A percentile compares a stretch with the other conserved stretches of the same genome.
Conservation (phyloP, 768 basidiomycete genomes). For the Boletales sp. region DNA sequence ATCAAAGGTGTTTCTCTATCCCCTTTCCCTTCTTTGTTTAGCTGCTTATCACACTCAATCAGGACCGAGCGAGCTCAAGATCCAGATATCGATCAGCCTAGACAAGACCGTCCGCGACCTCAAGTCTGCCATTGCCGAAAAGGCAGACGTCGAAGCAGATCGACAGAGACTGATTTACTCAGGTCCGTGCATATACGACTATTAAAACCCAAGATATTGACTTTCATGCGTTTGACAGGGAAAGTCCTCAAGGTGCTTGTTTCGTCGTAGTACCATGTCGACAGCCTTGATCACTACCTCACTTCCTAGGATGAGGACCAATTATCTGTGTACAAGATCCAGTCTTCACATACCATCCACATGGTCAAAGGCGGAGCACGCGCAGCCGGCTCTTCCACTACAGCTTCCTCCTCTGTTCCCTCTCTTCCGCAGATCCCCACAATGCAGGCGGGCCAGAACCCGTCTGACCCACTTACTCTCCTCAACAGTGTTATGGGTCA, state of each 20-base stretch:
- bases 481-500: constrained; percentile 77
- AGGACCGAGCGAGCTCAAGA: constrained; percentile 92
- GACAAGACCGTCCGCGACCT: constrained; percentile 88
- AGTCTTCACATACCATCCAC: constrained; percentile 82
- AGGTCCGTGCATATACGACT: constrained; percentile 43
- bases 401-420: constrained; percentile 40
- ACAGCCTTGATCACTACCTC: constrained; percentile 5
- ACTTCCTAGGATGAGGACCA: constrained; percentile 69
- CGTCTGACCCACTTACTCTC: constrained; percentile 79
- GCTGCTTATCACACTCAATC: background rate
- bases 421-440: constrained; percentile 53
- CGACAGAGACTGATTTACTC: constrained; percentile 91
- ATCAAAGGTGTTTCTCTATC: constrained; percentile 54
- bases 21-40: too few species aligned
- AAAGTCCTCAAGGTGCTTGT: constrained; percentile 64
- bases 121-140: constrained; percentile 83
- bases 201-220: background rate
- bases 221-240: constrained; percentile 35
- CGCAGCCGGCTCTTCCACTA: constrained; percentile 27
- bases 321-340: constrained; percentile 86
- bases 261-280: background rate
- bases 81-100: constrained; percentile 76
- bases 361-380: constrained; percentile 87
- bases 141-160: constrained; percentile 83
- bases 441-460: constrained; percentile 92